phyloP scores from a whole-genome alignment of 2,329 filamentous ascomycete species.

The Thelonectria discophora region DNA sequence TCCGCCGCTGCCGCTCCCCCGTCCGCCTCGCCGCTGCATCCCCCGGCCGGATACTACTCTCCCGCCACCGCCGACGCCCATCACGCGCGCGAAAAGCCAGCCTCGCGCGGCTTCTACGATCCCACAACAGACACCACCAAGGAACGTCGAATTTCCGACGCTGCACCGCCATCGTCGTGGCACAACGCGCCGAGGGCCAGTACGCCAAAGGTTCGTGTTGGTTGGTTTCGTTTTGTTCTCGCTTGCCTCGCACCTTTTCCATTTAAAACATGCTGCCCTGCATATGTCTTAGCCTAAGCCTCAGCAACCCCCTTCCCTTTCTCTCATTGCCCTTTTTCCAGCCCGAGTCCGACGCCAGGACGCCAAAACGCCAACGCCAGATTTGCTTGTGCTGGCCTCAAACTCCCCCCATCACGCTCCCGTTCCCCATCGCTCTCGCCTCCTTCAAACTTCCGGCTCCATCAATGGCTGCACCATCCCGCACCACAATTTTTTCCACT shows the following conservation, averaged over 20 bases:
- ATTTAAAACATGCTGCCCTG: background rate
- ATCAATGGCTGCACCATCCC: constrained; percentile 39
- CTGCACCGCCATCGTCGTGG: constrained; percentile 50
- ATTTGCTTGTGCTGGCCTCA: constrained; percentile 30
- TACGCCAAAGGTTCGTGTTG: constrained; percentile 58
- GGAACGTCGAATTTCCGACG: constrained; percentile 57
- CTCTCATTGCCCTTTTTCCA: constrained; percentile 16
- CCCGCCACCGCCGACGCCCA: constrained; percentile 45
- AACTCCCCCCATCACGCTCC: constrained; percentile 24
- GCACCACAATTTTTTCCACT: constrained; percentile 25
- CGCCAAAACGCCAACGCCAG: constrained; percentile 29
- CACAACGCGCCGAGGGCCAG: constrained; percentile 54
- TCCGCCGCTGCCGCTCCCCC: constrained; percentile 38
- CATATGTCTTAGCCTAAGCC: constrained; percentile 10
- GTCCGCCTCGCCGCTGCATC: constrained; percentile 55
- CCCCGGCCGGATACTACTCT: constrained; percentile 54
- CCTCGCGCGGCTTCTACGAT: constrained; percentile 61
- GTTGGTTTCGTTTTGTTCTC: constrained; percentile 45
- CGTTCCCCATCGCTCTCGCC: constrained; percentile 20
- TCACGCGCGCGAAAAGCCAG: constrained; percentile 51
- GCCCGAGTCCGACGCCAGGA: constrained; percentile 20
- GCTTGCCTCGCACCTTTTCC: constrained; percentile 3
- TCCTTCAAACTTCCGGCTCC: constrained; percentile 23
- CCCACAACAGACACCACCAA: constrained; percentile 60
- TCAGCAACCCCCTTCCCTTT: constrained; percentile 12